Base-by-base conservation (phyloP, 257 asterid genomes). In the Capsicum baccatum region DNA sequence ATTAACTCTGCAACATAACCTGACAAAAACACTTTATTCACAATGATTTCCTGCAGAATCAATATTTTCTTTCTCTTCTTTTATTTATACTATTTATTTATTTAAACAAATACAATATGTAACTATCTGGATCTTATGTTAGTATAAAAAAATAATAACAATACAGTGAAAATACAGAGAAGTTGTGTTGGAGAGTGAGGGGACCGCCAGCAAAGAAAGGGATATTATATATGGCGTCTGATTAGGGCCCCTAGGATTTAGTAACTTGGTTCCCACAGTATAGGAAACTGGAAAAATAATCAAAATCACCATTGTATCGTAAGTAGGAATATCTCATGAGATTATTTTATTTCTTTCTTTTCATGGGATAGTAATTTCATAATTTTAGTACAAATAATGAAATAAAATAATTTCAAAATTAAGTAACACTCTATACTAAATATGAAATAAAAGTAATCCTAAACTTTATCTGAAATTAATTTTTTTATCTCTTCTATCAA, bases 241-340 rank as follows among this genome's bases (percentile, higher is more conserved):
- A 13, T 19, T 19, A 48, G 21, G n/a, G 60, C 47, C 81, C 47
- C 8, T 76, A 7, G 62, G 21, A 76, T 52, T 76, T 54, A 64
- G 50, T 78, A 19, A 76, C 26, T 76, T 54, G 82, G 50, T 78
- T 78, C 82, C 64, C 82, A 54, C 82, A 26, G 64, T 8, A 13
- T 4, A 26, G 82, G 82, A 50, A 74, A 21, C 8, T 50, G 19
- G 42, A 6, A 3, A 17, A 16, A 26, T 26, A 26, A 26, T 26
- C 33, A 26, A 0, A 26, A 26, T 26, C 33, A 26, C 33, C 33
- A 26, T 26, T 26, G 33, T 0, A 26, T 26, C 1, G 33, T 26
- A 26, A 26, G 1, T 26, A 26, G 33, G 33, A 26, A 26, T 26
- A 26, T 26, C 1, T 26, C 1, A 26, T 26, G 33, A 26, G 33